Evolutionary conservation across 1,139 yeast genomes (phyloP), one percentile per base, ranked within the genome.

Genomic region (Kodamaea ohmeri): DNA sequence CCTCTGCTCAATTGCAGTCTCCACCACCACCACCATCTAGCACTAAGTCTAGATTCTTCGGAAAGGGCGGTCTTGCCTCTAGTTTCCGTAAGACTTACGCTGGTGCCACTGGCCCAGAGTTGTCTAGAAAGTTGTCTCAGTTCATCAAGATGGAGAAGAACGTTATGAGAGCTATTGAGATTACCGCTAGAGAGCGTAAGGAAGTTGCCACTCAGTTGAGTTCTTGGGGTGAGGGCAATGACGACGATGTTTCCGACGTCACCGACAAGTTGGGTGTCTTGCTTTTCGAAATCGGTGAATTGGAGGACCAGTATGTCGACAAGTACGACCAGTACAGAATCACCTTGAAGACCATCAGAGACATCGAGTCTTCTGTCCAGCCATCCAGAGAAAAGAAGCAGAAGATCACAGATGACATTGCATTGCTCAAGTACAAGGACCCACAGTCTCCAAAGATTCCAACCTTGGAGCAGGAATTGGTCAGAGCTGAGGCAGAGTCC

Each of bases 381-480:
- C 98, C 98, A 39, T 85, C 96, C 45, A 85, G 97, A 70, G 97
- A 90, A 74, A 85, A 97, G 67, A 92, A 92, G 78, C 95, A 88
- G 66, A 88, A 88, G 73, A 87, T 92, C 62, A 89, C 97, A 52
- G 97, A 92, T 68, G 92, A 90, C 73, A 92, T 92, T 67, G 97
- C 97, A 50, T 90, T 85, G 70, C 79, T 92, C 70, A 92, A 92
- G 74, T 92, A 92, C 78, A 92, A 90, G 77, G 97, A 92, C 69
- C 97, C 98, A 47, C 87, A 86, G 70, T 87, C 96, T 41, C 96
- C 96, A 67, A 90, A 88, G 76, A 87, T 92, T 52, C 80, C 88
- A 48, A 89, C 90, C 40, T 79, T 92, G 63, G 98, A 92, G 76
- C 97, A 92, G 73, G 97, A 92, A 72, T 79, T 92, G 64, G 97